Percentiles rank a stretch among this genome's conserved stretches.
Evolutionary conservation across 2,329 filamentous ascomycete genomes (phyloP).

Genomic region (Teratosphaeria pseudoeucalypti): DNA sequence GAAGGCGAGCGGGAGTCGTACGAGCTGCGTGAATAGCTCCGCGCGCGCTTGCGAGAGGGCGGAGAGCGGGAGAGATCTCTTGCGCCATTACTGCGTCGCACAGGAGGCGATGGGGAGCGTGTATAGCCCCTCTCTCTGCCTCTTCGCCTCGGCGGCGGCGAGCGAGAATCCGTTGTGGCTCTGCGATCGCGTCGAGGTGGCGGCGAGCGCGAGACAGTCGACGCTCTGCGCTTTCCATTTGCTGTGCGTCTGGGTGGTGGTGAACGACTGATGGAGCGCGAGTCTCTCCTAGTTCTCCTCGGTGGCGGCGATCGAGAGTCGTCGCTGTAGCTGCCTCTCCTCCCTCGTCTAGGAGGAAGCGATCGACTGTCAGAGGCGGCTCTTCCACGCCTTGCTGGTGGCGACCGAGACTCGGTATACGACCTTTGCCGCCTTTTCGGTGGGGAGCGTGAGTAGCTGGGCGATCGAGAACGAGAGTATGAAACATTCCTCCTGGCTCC

Average conservation of each 20-base stretch:
- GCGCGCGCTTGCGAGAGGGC: constrained; percentile 8
- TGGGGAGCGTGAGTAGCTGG: constrained; percentile 5
- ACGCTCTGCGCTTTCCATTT: constrained; percentile 10
- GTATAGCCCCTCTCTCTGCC: constrained; percentile 2
- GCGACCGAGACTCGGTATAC: constrained; percentile 19
- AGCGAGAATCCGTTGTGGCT: constrained; percentile 6
- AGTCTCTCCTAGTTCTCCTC: constrained; percentile 3
- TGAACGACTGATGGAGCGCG: constrained; percentile 17
- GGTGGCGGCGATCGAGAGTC: constrained; percentile 9
- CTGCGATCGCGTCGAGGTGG: constrained; percentile 5
- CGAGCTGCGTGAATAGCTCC: constrained; percentile 12
- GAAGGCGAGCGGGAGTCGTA: constrained; percentile 15
- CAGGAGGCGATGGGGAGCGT: constrained; percentile 8
- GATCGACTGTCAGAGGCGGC: constrained; percentile 7
- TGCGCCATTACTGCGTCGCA: constrained; percentile 6
- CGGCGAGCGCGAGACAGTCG: constrained; percentile 8
- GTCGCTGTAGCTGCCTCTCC: constrained; percentile 13
- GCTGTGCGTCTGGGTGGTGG: constrained; percentile 16
- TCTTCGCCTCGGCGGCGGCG: constrained; percentile 5
- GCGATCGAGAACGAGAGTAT: background rate
- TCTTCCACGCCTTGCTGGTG: constrained; percentile 10
- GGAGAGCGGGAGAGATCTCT: constrained; percentile 13
- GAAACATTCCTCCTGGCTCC: background rate
- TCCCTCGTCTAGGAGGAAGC: constrained; percentile 12
- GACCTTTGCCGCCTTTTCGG: background rate